Conservation (phyloP, 176 grass and related monocot species). For the Cocos nucifera region DNA sequence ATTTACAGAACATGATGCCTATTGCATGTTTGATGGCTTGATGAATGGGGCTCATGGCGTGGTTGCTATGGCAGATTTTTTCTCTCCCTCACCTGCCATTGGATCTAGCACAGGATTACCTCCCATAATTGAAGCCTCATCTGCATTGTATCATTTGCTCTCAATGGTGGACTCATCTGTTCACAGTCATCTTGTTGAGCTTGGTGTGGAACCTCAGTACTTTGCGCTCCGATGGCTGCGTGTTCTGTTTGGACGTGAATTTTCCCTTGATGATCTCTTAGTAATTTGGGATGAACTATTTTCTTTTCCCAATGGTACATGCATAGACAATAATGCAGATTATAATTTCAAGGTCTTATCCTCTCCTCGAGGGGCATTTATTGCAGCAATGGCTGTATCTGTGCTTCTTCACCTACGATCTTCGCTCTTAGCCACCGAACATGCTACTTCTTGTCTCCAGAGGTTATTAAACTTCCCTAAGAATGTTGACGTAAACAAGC, state of each 20-base stretch:
- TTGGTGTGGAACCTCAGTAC: constrained; percentile 89
- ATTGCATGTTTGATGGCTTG: constrained; percentile 83
- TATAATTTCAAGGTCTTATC: constrained; percentile 62
- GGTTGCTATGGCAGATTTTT: constrained; percentile 75
- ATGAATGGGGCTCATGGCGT: constrained; percentile 62
- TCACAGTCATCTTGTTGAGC: constrained; percentile 84
- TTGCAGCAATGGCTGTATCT: constrained; percentile 76
- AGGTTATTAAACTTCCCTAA: constrained; percentile 77
- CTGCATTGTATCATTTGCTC: constrained; percentile 88
- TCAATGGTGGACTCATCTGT: constrained; percentile 67
- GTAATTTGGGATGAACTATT: constrained; percentile 82
- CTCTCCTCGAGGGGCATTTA: constrained; percentile 80
- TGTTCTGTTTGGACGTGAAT: constrained; percentile 92
- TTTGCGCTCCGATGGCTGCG: constrained; percentile 95
- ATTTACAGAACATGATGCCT: constrained; percentile 99
- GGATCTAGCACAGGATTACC: constrained; percentile 45
- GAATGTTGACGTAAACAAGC: constrained; percentile 53
- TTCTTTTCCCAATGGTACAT: constrained; percentile 47
- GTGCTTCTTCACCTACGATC: constrained; percentile 94
- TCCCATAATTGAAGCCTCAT: constrained; percentile 86
- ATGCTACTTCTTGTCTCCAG: constrained; percentile 64
- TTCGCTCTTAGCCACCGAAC: constrained; percentile 77
- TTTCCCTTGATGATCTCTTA: constrained; percentile 63
- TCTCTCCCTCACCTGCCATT: constrained; percentile 39
- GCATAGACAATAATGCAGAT: constrained; percentile 35